Base-by-base conservation (phyloP, 495 filamentous ascomycete species). In the Lasiosphaeria hispida region DNA sequence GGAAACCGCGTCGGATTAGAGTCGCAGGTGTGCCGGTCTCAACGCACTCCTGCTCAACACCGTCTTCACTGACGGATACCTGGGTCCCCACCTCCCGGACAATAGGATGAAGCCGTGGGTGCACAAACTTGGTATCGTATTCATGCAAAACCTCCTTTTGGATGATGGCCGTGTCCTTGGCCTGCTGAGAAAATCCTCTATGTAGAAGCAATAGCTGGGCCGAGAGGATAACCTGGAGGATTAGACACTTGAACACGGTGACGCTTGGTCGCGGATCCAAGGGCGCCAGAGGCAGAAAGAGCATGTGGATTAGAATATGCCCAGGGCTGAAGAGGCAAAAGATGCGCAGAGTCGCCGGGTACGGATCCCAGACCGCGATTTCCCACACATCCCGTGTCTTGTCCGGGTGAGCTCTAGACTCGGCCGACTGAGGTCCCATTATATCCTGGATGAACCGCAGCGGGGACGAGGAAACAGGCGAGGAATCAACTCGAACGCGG, bases 81-180 rank as follows among this genome's bases (percentile, higher is more conserved):
- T 97, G 92, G 0, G 85, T 91, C 9, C 83, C 88, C 6, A 94
- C 92, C 67, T 97, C 91, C 59, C 94, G 84, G 64, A 89, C 86
- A 14, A 87, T 79, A 9, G 83, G 86, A 57, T 93, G 87, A 8
- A 95, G 83, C n/a, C 86, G 80, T 9, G 95, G 94, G 68, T 95
- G 90, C 2, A 98, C 94, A 60, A 84, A 96, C 78, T 97, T 97
- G 47, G 84, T 88, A 71, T 98, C 90, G 72, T 98, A 98, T 74
- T 98, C 94, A 67, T 91, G 85, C 75, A 97, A 74, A 7, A 98
- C 92, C 70, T 96, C 90, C 60, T 88, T 92, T 50, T 94, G 88
- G 50, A 97, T 88, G 30, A 97, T 74, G 0, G 85, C 79, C 1
- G 83, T 80, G 70, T 98, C 94, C 66, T 92, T 96, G 42, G 83